Evolutionary conservation across 1,139 yeast species (phyloP), one percentile per base, ranked within the genome.

Genomic region (Blastobotrys indianensis): DNA sequence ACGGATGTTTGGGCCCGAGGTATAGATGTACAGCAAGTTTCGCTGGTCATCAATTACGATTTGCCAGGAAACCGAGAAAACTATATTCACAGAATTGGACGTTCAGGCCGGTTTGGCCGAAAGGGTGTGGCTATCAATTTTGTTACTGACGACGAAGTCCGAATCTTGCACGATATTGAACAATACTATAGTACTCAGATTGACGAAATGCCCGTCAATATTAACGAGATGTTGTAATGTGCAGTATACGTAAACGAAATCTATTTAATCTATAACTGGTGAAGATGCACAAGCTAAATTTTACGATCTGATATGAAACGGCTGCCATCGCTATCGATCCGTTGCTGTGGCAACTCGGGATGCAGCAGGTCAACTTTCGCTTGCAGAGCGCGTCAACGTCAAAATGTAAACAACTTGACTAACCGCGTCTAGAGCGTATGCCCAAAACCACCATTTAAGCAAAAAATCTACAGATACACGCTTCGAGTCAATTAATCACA

Each of bases 31-130:
- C 98, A 92, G 79, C 98, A 92, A 75, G 97, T 92, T 58, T 90
- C 97, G 47, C 78, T 92, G 67, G 98, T 92, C 65, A 90, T 92
- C 71, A 92, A 92, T 82, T 92, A 85, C 77, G 98, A 92, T 72
- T 79, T 92, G 71, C 98, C 98, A 63, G 77, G 88, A 66, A 87
- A 90, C 82, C 85, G 88, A 73, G 97, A 92, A 76, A 90, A 92
- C 84, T 92, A 92, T 73, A 87, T 92, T 68, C 98, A 92, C 79
- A 85, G 98, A 82, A 92, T 92, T 66, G 98, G 98, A 81, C 86
- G 98, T 80, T 95, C 96, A 78, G 98, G 98, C 77, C 92, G 98
- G 78, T 92, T 92, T 78, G 98, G 98, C 78, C 83, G 98, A 76
- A 92, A 92, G 82, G 98, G 98, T 83, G 96, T 90, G 68, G 97